Evolutionary conservation across 495 filamentous ascomycete genomes (phyloP).

Genomic region (Pseudotulostoma volvatum): DNA sequence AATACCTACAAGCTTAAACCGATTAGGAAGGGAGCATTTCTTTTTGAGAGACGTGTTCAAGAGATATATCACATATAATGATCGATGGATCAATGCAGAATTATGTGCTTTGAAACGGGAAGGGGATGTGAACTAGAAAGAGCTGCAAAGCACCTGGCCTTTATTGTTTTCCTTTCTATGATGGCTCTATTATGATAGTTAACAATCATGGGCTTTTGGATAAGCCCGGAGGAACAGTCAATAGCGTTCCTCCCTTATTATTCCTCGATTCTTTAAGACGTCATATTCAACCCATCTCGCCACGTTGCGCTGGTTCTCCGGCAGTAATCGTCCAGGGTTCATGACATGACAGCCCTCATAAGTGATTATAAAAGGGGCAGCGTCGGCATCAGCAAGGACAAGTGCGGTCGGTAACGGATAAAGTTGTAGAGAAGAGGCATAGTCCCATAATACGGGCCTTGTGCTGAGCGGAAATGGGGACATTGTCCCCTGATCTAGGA

Average conservation of each 20-base stretch:
- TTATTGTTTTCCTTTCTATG: no score
- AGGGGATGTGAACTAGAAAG: no score
- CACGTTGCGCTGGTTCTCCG: slow-evolving; percentile 40
- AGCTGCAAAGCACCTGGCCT: no score
- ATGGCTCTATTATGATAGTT: no score
- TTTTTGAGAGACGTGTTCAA: no score
- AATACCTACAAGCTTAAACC: no score
- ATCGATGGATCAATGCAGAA: no score
- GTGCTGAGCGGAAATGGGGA: slow-evolving; percentile 64
- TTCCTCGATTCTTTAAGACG: slow-evolving; percentile 38
- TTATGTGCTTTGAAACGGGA: no score
- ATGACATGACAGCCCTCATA: slow-evolving; percentile 94
- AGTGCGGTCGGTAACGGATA: slow-evolving; percentile 79
- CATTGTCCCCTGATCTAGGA: slow-evolving; percentile 83
- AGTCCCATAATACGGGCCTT: slow-evolving; percentile 82
- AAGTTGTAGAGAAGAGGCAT: slow-evolving; percentile 51
- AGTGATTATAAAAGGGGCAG: slow-evolving; percentile 63
- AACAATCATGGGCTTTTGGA: no score
- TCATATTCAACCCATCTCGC: slow-evolving; percentile 81
- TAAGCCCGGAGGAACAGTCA: no score
- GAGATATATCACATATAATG: no score
- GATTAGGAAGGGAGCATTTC: no score
- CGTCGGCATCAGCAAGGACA: slow-evolving; percentile 66
- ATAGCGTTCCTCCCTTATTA: slow-evolving; percentile 31
- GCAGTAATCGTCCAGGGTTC: slow-evolving; percentile 71